Conservation (phyloP, 495 filamentous ascomycete genomes). For the Daldinia bambusicola region DNA sequence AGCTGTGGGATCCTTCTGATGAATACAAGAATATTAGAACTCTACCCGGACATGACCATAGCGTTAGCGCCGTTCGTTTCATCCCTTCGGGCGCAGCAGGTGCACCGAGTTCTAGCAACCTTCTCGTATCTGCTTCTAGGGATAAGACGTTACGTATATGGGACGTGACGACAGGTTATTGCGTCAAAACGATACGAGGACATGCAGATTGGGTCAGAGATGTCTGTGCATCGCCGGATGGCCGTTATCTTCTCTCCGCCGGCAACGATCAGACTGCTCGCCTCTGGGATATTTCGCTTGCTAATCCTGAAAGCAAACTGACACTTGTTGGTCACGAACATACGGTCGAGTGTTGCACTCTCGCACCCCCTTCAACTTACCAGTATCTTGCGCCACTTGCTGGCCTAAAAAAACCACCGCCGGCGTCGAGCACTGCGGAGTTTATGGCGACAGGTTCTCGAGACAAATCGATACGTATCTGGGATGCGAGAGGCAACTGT, state of each 20-base stretch:
- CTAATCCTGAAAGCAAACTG: slow-evolving; percentile 76
- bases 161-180: slow-evolving; percentile 94
- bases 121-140: slow-evolving; percentile 81
- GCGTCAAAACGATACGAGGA: slow-evolving; percentile 82
- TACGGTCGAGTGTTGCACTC: slow-evolving; percentile 84
- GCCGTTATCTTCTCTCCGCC: slow-evolving; percentile 80
- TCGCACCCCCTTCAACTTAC: slow-evolving; percentile 86
- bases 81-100: slow-evolving; percentile 81
- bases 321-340: slow-evolving; percentile 92
- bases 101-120: slow-evolving; percentile 72
- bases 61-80: slow-evolving; percentile 86
- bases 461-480: slow-evolving; percentile 92
- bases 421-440: slow-evolving; percentile 78
- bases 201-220: slow-evolving; percentile 93
- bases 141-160: slow-evolving; percentile 89
- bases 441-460: slow-evolving; percentile 91
- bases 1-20: slow-evolving; percentile 93
- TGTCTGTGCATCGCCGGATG: slow-evolving; percentile 83
- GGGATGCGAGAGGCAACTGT: slow-evolving; percentile 85
- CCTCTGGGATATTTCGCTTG: slow-evolving; percentile 83
- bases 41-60: slow-evolving; percentile 92
- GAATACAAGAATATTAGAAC: slow-evolving; percentile 97
- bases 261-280: slow-evolving; percentile 84
- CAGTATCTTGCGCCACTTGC: slow-evolving; percentile 79
- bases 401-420: slow-evolving; percentile 83